Evolutionary conservation across 1,284 basidiomycete genomes (phyloP).

Genomic region (Ceratobasidium sp.): DNA sequence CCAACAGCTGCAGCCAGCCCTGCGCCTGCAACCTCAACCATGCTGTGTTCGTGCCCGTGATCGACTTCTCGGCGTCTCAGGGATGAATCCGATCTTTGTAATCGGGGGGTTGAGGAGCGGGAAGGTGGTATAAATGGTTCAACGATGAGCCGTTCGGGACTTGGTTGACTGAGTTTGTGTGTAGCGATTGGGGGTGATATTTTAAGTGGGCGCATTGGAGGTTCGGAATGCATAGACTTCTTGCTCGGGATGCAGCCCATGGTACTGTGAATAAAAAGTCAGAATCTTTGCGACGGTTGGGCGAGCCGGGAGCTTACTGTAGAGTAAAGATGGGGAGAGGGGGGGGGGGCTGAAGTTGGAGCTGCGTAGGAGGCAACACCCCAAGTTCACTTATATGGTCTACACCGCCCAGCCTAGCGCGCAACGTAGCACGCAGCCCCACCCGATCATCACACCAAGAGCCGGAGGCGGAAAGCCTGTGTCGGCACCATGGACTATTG

Average conservation of each 20-base stretch:
- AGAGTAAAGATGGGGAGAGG: not conserved
- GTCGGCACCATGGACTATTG: not conserved
- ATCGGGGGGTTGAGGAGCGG: not conserved
- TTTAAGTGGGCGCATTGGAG: constrained; percentile 3
- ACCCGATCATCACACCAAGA: not conserved
- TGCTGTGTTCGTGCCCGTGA: not conserved
- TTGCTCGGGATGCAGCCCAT: constrained; percentile 35
- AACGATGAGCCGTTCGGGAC: not conserved
- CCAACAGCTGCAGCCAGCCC: not conserved
- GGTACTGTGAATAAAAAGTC: not conserved
- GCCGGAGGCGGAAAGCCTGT: not conserved
- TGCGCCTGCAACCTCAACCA: not conserved
- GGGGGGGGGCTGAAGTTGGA: not conserved
- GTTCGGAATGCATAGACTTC: not conserved
- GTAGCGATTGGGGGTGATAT: not conserved
- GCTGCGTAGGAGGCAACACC: not conserved
- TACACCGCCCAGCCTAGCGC: not conserved
- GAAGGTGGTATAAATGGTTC: not conserved
- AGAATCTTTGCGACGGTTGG: not conserved
- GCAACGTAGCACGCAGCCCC: not conserved
- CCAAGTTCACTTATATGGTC: not conserved
- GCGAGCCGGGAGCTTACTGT: not conserved
- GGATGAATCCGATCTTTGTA: not conserved
- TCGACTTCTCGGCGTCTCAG: not conserved
- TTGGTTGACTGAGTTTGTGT: not conserved